Evolutionary conservation across 169 alveolate genomes (phyloP).

Genomic region (Plasmodium fragile): DNA sequence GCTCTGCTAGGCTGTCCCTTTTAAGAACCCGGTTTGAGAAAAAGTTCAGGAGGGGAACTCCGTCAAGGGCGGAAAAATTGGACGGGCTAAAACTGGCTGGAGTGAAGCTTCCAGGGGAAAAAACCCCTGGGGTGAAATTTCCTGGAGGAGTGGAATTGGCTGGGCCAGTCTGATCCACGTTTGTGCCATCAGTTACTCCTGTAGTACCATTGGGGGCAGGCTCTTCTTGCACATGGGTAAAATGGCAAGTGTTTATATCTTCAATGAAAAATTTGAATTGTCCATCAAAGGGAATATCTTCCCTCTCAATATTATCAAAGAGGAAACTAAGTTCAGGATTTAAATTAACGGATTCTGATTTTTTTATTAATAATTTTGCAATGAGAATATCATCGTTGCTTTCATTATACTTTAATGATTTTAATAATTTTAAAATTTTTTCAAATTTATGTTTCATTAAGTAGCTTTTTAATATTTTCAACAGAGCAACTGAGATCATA

Average conservation of each 20-base stretch:
- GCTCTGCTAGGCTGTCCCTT: background rate
- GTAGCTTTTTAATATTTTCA: conserved; percentile 68
- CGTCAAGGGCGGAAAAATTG: conserved; percentile 23
- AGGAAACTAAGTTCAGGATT: conserved; percentile 24
- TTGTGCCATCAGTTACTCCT: background rate
- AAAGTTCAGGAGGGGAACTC: conserved; percentile 46
- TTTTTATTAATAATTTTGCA: conserved; percentile 49
- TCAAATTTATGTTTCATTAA: conserved; percentile 70
- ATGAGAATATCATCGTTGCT: conserved; percentile 75
- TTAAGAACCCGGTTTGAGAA: conserved; percentile 23
- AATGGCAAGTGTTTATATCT: conserved; percentile 44
- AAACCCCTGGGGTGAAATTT: background rate
- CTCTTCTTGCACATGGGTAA: conserved; percentile 11
- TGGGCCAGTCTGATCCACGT: background rate
- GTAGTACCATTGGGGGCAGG: background rate
- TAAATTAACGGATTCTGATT: conserved; percentile 36
- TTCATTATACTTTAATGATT: conserved; percentile 70
- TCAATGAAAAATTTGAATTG: conserved; percentile 14
- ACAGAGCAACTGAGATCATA: conserved; percentile 42
- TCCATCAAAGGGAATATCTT: conserved; percentile 41
- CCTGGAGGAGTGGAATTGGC: background rate
- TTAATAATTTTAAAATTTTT: conserved; percentile 47
- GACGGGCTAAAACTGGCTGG: background rate
- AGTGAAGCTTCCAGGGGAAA: background rate
- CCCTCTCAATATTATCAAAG: conserved; percentile 54